Conservation (phyloP, 2,329 filamentous ascomycete genomes). For the Stromatinia cepivora region DNA sequence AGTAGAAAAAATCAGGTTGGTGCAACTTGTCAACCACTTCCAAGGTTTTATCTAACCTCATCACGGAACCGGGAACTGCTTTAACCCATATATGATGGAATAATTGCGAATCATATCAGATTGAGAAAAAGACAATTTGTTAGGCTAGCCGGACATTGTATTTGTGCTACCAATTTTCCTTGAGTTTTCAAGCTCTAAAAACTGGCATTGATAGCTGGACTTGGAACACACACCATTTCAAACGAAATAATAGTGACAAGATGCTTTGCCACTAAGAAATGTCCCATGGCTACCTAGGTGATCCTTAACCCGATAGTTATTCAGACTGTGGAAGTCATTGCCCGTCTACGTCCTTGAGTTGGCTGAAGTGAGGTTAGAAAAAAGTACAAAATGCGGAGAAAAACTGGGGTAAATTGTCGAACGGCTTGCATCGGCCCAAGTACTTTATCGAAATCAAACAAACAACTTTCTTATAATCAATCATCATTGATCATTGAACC, state of each 20-base stretch:
- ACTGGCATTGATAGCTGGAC: slow-evolving; percentile 46
- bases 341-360: neutral
- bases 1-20: slow-evolving; percentile 43
- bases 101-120: no score
- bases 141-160: slow-evolving; percentile 47
- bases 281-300: neutral
- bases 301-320: neutral
- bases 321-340: neutral
- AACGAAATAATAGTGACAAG: slow-evolving; percentile 43
- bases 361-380: neutral
- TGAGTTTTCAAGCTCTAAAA: slow-evolving; percentile 51
- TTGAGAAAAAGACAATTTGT: slow-evolving; percentile 51
- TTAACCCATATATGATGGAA: no score
- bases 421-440: slow-evolving; percentile 8
- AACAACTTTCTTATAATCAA: neutral
- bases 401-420: neutral
- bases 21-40: slow-evolving; percentile 49
- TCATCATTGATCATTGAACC: neutral
- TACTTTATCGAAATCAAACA: neutral
- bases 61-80: no score
- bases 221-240: slow-evolving; percentile 52
- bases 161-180: slow-evolving; percentile 43
- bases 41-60: slow-evolving; percentile 47
- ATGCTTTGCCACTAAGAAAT: neutral
- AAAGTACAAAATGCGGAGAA: no score